Evolutionary conservation across 768 basidiomycete genomes (phyloP).

Genomic region (Trichaptum fuscoviolaceum): DNA sequence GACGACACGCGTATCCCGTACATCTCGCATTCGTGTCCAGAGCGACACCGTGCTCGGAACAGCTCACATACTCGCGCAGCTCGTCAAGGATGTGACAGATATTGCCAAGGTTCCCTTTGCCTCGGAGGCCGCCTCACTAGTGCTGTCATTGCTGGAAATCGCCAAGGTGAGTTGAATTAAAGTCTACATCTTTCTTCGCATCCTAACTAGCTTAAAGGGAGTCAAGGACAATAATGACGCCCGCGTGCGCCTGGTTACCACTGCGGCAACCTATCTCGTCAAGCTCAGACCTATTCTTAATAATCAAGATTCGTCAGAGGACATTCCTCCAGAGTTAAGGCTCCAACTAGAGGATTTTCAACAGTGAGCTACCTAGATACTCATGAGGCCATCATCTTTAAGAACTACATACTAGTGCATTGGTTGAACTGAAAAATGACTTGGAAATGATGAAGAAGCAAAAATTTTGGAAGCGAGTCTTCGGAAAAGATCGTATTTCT

Average conservation of each 20-base stretch:
- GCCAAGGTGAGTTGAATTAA: neutral
- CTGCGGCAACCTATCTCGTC: neutral
- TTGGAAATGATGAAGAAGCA: neutral
- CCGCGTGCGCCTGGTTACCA: neutral
- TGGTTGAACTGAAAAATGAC: neutral
- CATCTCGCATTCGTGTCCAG: no score
- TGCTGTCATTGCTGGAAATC: neutral
- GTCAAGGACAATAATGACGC: neutral
- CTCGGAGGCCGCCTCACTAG: neutral
- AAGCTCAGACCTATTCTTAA: neutral
- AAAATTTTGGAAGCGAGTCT: neutral
- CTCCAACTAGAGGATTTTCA: neutral
- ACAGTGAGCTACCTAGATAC: neutral
- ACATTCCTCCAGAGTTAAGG: no score
- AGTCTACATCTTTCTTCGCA: no score
- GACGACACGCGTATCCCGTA: no score
- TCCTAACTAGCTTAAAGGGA: neutral
- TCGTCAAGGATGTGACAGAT: neutral
- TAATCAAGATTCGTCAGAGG: neutral
- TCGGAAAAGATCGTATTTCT: neutral
- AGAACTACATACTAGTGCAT: neutral
- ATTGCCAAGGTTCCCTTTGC: neutral
- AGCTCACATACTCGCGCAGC: neutral
- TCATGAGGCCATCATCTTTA: neutral
- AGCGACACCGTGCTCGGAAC: no score